phyloP scores from a whole-genome alignment of 179 eudicot genomes.

The Nepenthes alata region DNA sequence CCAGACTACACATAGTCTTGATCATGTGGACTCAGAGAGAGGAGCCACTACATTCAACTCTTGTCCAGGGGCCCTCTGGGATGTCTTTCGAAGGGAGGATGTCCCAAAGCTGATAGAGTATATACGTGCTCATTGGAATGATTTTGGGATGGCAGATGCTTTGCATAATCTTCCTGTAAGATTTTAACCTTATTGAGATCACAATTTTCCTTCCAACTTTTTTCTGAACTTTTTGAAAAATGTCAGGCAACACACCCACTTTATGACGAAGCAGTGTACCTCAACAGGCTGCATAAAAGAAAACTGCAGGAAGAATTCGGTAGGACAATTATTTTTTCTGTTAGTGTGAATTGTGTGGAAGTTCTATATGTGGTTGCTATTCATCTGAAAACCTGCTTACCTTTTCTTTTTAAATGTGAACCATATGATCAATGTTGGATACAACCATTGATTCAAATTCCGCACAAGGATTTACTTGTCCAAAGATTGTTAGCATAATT shows the following conservation, averaged over 20 bases:
- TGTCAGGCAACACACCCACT: conserved; percentile 47
- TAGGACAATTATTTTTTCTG: conserved; percentile 18
- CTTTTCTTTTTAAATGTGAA: too few species aligned
- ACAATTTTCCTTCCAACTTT: conserved; percentile 1
- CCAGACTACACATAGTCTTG: conserved; percentile 18
- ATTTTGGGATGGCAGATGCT: conserved; percentile 30
- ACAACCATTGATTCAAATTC: too few species aligned
- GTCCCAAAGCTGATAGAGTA: conserved; percentile 61
- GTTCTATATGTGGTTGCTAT: too few species aligned
- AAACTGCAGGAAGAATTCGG: conserved; percentile 78
- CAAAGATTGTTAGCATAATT: too few species aligned
- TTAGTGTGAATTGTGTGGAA: background rate
- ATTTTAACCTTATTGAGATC: conserved; percentile 4
- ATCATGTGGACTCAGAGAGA: conserved; percentile 22
- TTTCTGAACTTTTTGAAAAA: conserved; percentile 15
- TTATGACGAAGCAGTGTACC: conserved; percentile 47
- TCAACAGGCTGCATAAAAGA: conserved; percentile 50
- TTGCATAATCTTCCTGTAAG: conserved; percentile 30
- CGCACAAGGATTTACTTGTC: too few species aligned
- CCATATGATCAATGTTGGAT: too few species aligned
- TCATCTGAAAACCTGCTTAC: too few species aligned
- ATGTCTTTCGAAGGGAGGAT: conserved; percentile 82
- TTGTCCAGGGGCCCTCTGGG: conserved; percentile 73
- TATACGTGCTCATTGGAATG: conserved; percentile 38
- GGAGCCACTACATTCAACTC: conserved; percentile 15